These are phyloP conservation scores for Cladophialophora exuberans DNA, from an alignment of 2,329 filamentous ascomycete species.

Conservation along the genomic window DNA sequence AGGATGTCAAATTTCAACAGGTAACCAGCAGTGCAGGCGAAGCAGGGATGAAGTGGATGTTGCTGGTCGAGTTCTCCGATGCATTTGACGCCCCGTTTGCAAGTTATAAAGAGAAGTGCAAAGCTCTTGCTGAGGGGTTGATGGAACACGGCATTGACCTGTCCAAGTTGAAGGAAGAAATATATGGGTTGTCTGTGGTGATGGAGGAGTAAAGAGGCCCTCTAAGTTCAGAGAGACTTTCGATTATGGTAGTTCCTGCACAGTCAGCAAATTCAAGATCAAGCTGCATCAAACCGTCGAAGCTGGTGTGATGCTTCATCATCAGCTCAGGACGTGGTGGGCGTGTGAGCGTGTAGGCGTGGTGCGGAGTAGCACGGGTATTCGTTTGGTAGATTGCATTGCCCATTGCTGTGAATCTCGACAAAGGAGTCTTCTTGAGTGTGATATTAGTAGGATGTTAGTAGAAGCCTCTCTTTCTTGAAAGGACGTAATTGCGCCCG, in stretches of 20 bases:
- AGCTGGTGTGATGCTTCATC: not conserved
- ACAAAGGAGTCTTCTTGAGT: too few species aligned
- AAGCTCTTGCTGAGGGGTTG: constrained; percentile 2
- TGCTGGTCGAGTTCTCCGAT: constrained; percentile 21
- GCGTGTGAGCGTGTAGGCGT: too few species aligned
- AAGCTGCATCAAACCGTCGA: not conserved
- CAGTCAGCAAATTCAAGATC: constrained; percentile 8
- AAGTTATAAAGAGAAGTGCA: not conserved
- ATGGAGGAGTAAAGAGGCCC: constrained; percentile 17
- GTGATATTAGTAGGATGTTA: too few species aligned
- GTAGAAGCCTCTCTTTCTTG: too few species aligned
- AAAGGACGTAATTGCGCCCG: too few species aligned
- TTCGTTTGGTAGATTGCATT: too few species aligned
- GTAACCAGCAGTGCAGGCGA: not conserved
- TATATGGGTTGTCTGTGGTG: constrained; percentile 7
- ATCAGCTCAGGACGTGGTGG: constrained; percentile 7
- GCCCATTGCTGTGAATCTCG: not conserved
- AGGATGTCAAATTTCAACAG: constrained; percentile 10
- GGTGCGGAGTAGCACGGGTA: too few species aligned
- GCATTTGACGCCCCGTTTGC: constrained; percentile 10
- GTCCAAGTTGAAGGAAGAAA: not conserved
- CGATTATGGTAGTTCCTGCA: constrained; percentile 6
- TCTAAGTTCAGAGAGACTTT: not conserved
- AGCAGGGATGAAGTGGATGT: constrained; percentile 6
- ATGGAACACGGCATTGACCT: constrained; percentile 1